phyloP scores from a whole-genome alignment of 1,284 basidiomycete species.

The Moesziomyces globuligerus region DNA sequence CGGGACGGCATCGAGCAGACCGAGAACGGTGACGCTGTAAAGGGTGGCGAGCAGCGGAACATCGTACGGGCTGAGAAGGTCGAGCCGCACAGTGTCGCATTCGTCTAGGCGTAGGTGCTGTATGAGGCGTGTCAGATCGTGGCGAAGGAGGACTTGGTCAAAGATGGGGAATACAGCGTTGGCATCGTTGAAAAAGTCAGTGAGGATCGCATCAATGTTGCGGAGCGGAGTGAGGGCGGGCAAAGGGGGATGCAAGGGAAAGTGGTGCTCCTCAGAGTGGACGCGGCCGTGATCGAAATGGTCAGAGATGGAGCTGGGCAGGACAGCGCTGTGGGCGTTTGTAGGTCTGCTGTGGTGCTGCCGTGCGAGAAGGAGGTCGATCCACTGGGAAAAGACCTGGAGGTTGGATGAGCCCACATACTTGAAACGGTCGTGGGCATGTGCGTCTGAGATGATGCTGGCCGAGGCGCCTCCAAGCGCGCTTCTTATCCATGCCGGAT shows the following conservation, averaged over 20 bases:
- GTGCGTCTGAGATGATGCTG: conserved; percentile 14
- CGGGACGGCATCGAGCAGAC: conserved; percentile 3
- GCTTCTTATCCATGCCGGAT: conserved; percentile 13
- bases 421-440: conserved; percentile 15
- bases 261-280: conserved; percentile 10
- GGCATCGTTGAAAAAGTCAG: conserved; percentile 10
- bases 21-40: conserved; percentile 2
- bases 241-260: conserved; percentile 3
- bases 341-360: background rate
- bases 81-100: conserved; percentile 1
- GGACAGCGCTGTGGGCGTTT: background rate
- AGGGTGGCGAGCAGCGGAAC: conserved; percentile 10
- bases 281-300: conserved; percentile 18
- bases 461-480: conserved; percentile 13
- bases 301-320: conserved; percentile 4
- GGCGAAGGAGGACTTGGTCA: conserved; percentile 8
- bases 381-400: conserved; percentile 18
- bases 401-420: conserved; percentile 15
- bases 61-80: conserved; percentile 6
- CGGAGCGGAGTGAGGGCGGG: conserved; percentile 1
- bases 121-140: conserved; percentile 4
- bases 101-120: conserved; percentile 10
- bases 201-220: conserved; percentile 6
- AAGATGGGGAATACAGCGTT: conserved; percentile 12
- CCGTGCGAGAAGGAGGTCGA: conserved; percentile 11